Conservation (phyloP, 2,329 filamentous ascomycete genomes). For the Laburnicola sp. region DNA sequence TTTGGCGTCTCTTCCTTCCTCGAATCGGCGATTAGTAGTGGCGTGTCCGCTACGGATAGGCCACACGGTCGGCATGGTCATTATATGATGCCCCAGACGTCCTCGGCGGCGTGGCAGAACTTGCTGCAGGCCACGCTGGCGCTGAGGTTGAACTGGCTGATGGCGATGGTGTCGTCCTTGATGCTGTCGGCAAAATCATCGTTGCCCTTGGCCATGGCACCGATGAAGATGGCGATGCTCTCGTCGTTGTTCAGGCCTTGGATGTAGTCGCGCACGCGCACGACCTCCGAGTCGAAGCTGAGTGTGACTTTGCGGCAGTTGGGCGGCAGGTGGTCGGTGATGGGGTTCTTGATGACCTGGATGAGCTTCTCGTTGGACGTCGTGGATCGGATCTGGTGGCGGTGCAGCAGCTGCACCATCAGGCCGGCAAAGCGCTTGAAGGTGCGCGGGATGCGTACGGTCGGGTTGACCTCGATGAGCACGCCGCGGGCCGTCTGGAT, state of each 20-base stretch:
- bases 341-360: slow-evolving; percentile 96
- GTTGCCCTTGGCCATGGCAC: slow-evolving; percentile 95
- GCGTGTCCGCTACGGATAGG: slow-evolving; percentile 34
- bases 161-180: slow-evolving; percentile 96
- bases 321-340: slow-evolving; percentile 92
- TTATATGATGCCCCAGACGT: slow-evolving; percentile 92
- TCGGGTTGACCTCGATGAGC: slow-evolving; percentile 96
- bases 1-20: slow-evolving; percentile 18
- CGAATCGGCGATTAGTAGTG: slow-evolving; percentile 27
- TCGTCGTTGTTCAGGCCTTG: slow-evolving; percentile 76
- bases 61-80: slow-evolving; percentile 6
- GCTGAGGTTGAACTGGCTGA: slow-evolving; percentile 96
- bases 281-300: slow-evolving; percentile 87
- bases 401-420: slow-evolving; percentile 97
- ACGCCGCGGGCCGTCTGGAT: slow-evolving; percentile 98
- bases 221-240: slow-evolving; percentile 96
- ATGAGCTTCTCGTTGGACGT: slow-evolving; percentile 97
- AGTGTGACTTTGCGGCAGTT: slow-evolving; percentile 98
- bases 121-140: slow-evolving; percentile 99
- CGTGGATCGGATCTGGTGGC: slow-evolving; percentile 92
- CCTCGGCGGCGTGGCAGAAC: slow-evolving; percentile 97
- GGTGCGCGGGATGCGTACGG: slow-evolving; percentile 93
- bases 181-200: slow-evolving; percentile 94
- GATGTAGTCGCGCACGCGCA: slow-evolving; percentile 87
- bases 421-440: slow-evolving; percentile 98